phyloP scores from a whole-genome alignment of 805 yeast species.

The Starmerella khaoyaiensis region DNA sequence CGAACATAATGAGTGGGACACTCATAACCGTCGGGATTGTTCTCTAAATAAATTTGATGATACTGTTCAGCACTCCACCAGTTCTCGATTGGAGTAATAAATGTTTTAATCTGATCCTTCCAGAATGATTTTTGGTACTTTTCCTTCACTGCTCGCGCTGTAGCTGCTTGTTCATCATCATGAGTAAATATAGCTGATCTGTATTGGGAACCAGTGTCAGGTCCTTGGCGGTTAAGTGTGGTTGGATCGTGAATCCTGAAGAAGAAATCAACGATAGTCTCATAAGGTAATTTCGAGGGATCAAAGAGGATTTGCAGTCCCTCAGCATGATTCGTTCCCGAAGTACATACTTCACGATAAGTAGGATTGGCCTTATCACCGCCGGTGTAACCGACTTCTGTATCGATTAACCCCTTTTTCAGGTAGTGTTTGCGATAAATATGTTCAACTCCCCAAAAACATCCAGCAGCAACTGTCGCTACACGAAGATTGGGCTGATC shows the following conservation, averaged over 20 bases:
- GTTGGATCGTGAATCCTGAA: conserved; percentile 94
- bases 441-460: conserved; percentile 52
- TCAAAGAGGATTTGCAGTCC: conserved; percentile 72
- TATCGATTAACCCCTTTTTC: conserved; percentile 52
- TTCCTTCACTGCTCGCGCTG: conserved; percentile 36
- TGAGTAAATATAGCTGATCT: conserved; percentile 69
- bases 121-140: conserved; percentile 63
- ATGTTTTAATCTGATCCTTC: conserved; percentile 55
- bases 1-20: conserved; percentile 84
- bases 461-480: conserved; percentile 47
- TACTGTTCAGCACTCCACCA: conserved; percentile 95
- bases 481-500: conserved; percentile 10
- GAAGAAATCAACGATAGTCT: conserved; percentile 65
- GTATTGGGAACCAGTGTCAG: conserved; percentile 81
- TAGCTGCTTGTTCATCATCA: conserved; percentile 35
- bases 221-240: conserved; percentile 68
- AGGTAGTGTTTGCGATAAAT: conserved; percentile 60
- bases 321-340: conserved; percentile 72
- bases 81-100: conserved; percentile 48
- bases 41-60: conserved; percentile 70
- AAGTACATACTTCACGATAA: conserved; percentile 63
- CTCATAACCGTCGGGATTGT: conserved; percentile 76
- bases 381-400: conserved; percentile 83
- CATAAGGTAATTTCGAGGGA: conserved; percentile 46
- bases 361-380: conserved; percentile 44